These are phyloP conservation scores for Alternaria conjuncta DNA, from an alignment of 2,329 filamentous ascomycete species.

Conservation along the genomic window DNA sequence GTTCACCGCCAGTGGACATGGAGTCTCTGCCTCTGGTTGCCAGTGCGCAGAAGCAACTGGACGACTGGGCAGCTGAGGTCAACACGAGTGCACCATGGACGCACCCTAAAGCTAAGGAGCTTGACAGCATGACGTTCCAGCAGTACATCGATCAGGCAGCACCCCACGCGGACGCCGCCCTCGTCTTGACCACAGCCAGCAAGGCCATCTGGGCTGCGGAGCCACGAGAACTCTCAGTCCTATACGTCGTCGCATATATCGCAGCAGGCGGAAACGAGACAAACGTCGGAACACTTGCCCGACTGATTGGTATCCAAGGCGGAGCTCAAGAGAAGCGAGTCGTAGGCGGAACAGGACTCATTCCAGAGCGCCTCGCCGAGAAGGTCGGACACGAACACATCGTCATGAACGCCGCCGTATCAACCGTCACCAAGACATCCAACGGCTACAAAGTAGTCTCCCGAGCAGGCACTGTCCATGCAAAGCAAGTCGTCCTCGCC, in stretches of 20 bases:
- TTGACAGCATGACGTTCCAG: constrained; percentile 22
- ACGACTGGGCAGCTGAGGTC: constrained; percentile 26
- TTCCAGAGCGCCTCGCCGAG: constrained; percentile 22
- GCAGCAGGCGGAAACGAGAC: constrained; percentile 28
- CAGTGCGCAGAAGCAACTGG: constrained; percentile 14
- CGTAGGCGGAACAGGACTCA: constrained; percentile 28
- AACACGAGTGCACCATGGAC: constrained; percentile 24
- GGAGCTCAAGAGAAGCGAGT: constrained; percentile 29
- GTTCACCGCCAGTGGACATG: constrained; percentile 16
- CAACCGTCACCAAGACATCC: constrained; percentile 16
- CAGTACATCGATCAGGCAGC: constrained; percentile 9
- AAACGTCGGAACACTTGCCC: constrained; percentile 15
- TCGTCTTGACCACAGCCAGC: constrained; percentile 15
- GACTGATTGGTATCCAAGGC: constrained; percentile 14
- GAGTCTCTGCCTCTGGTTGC: constrained; percentile 17
- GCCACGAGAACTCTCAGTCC: constrained; percentile 18
- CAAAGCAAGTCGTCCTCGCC: constrained; percentile 57
- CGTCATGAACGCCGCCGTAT: constrained; percentile 23
- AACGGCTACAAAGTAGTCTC: constrained; percentile 21
- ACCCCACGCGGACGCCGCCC: constrained; percentile 11
- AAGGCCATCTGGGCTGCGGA: constrained; percentile 23
- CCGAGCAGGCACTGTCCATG: constrained; percentile 36
- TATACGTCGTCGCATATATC: constrained; percentile 29
- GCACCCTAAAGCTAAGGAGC: constrained; percentile 16
- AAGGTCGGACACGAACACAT: constrained; percentile 22